phyloP scores from a whole-genome alignment of 805 yeast species.

The Diddensiella caesifluorescens region DNA sequence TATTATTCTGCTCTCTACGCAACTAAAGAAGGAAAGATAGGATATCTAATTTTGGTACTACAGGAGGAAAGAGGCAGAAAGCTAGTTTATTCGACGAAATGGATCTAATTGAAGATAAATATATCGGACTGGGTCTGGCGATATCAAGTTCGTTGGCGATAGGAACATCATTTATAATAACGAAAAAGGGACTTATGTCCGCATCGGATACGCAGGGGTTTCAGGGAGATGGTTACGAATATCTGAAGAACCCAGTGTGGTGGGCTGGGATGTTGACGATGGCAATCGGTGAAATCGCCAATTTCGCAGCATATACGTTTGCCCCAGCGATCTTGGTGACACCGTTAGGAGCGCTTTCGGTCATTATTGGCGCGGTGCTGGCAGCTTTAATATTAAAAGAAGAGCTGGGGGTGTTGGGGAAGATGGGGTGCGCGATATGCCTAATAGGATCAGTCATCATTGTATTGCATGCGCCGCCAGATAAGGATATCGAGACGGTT shows the following conservation, averaged over 20 bases:
- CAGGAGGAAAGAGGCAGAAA: too few species aligned
- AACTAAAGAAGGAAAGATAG: too few species aligned
- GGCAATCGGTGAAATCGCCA: slow-evolving; percentile 90
- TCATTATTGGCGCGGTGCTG: slow-evolving; percentile 84
- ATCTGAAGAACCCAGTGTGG: slow-evolving; percentile 83
- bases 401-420: slow-evolving; percentile 81
- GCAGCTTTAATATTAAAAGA: slow-evolving; percentile 83
- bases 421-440: slow-evolving; percentile 90
- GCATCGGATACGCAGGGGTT: slow-evolving; percentile 59
- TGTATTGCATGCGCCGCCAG: slow-evolving; percentile 91
- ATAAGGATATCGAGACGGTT: slow-evolving; percentile 79
- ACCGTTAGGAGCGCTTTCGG: slow-evolving; percentile 86
- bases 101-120: slow-evolving; percentile 63
- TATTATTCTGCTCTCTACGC: too few species aligned
- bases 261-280: slow-evolving; percentile 86
- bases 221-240: slow-evolving; percentile 69
- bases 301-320: slow-evolving; percentile 91
- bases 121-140: slow-evolving; percentile 83
- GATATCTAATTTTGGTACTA: too few species aligned
- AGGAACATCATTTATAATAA: slow-evolving; percentile 83
- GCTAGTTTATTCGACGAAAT: too few species aligned
- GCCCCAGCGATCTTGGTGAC: slow-evolving; percentile 93
- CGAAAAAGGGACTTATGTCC: slow-evolving; percentile 77
- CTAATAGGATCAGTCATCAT: slow-evolving; percentile 82
- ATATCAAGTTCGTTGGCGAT: slow-evolving; percentile 83